Evolutionary conservation across 1,284 basidiomycete genomes (phyloP), one percentile per base, ranked within the genome.

Genomic region (Meira nashicola): DNA sequence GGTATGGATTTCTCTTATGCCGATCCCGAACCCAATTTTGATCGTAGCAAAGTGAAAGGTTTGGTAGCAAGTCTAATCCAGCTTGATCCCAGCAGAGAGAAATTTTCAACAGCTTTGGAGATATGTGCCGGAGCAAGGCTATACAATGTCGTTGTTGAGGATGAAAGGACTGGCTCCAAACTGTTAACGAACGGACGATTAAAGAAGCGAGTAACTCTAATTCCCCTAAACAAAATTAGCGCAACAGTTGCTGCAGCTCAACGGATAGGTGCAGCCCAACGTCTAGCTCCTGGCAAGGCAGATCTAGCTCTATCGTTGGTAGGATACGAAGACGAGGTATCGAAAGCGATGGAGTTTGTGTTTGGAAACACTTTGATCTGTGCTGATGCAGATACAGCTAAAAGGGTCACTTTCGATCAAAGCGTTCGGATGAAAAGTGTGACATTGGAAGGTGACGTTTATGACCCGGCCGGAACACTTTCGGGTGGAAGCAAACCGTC

Each of bases 361-460:
- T 99, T 98, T 78, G 89, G 90, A 57, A 88, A 91, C 75, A 92
- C 90, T 1, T 84, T 98, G 63, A 86, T 98, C 74, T 97, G 93
- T 77, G 86, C 88, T 47, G 92, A 95, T 74, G 86, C 92, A 2
- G 86, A 87, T 33, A 85, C 92, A 0, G 95, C 95, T 8, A 91
- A 93, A 76, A 81, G 82, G 0, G 89, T 96, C 43, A 96, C 95
- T 0, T 98, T 96, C 81, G 81, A 85, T 78, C 83, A 86, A 25
- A 84, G 88, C 15, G 84, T 86, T 33, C 81, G 83, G 14, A 85
- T 89, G 63, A 87, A 87, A 60, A 92, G 89, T 11, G 92, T 98
- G 54, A 98, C 95, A 1, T 82, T 94, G 17, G 88, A 92, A 25
- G 95, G 95, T 15, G 95, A 98, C 73, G 86, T 96, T 7, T 98